These are phyloP conservation scores for Boletus vermiculosoides DNA, from an alignment of 768 basidiomycete genomes.

Conservation along the genomic window DNA sequence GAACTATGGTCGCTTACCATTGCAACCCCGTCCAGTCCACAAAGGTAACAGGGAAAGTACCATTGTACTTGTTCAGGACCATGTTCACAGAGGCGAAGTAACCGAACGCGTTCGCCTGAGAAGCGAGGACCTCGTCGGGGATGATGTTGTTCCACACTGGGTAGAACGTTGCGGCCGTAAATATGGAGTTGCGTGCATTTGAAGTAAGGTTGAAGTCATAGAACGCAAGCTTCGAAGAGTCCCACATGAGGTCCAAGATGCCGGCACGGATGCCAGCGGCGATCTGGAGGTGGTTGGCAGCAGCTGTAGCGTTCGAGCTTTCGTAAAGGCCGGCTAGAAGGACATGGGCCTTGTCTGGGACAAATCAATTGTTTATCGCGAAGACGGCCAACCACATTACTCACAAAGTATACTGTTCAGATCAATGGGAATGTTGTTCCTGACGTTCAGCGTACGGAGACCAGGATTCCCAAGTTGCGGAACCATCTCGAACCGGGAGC, in stretches of 20 bases:
- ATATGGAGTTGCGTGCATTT: conserved; percentile 60
- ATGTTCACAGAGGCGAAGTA: conserved; percentile 75
- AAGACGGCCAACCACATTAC: conserved; percentile 25
- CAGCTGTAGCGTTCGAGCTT: conserved; percentile 41
- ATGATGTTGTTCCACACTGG: conserved; percentile 87
- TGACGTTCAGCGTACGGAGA: conserved; percentile 69
- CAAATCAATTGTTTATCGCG: background rate
- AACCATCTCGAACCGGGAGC: conserved; percentile 43
- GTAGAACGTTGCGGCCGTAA: conserved; percentile 77
- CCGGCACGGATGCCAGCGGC: conserved; percentile 62
- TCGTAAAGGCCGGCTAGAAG: conserved; percentile 62
- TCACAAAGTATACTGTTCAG: conserved; percentile 84
- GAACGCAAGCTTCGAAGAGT: conserved; percentile 76
- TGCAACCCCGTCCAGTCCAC: conserved; percentile 69
- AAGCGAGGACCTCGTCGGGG: conserved; percentile 63
- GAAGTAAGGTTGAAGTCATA: conserved; percentile 86
- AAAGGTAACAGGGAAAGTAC: conserved; percentile 81
- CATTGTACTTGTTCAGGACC: conserved; percentile 83
- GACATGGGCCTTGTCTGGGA: conserved; percentile 61
- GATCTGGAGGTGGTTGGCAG: conserved; percentile 48
- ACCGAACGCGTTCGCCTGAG: conserved; percentile 59
- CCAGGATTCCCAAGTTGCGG: conserved; percentile 46
- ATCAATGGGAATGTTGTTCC: conserved; percentile 67
- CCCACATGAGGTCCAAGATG: conserved; percentile 87
- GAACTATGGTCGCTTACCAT: conserved; percentile 50